phyloP scores from a whole-genome alignment of 768 basidiomycete genomes.

The Sporobolomyces phaffii region DNA sequence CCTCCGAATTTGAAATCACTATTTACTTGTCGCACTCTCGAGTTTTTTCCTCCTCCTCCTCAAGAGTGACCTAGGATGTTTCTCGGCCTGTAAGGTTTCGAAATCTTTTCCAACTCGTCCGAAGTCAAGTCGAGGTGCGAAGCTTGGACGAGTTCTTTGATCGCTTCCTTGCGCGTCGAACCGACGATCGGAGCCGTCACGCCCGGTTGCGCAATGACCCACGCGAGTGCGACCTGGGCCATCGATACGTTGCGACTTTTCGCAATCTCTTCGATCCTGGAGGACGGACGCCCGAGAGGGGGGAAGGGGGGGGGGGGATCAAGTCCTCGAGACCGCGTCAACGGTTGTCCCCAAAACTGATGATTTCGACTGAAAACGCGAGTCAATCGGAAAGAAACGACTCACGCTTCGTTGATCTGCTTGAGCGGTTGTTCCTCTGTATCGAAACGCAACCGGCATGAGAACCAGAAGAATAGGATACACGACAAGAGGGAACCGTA shows the following conservation, averaged over 20 bases:
- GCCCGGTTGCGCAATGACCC: conserved; percentile 36
- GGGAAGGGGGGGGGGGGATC: no score
- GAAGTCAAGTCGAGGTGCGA: conserved; percentile 54
- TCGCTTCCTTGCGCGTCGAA: conserved; percentile 35
- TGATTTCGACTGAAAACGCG: no score
- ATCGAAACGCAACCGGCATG: no score
- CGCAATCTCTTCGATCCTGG: conserved; percentile 56
- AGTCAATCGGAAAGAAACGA: neutral
- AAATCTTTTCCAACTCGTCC: conserved; percentile 58
- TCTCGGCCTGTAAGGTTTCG: conserved; percentile 55
- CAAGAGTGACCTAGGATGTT: conserved; percentile 51
- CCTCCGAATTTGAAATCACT: no score
- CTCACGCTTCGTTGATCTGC: conserved; percentile 27
- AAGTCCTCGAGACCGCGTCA: neutral
- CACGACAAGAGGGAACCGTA: no score
- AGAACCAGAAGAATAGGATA: no score
- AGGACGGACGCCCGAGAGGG: neutral
- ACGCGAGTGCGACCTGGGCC: conserved; percentile 53
- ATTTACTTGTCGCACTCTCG: no score
- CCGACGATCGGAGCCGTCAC: conserved; percentile 40
- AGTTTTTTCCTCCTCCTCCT: no score
- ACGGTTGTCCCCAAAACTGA: neutral
- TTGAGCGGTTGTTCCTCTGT: conserved; percentile 19
- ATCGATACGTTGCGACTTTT: conserved; percentile 55
- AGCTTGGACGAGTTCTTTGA: conserved; percentile 46